Percentiles rank a stretch among this genome's conserved stretches.
Evolutionary conservation across 2,329 filamentous ascomycete species (phyloP).

Genomic region (Calonectria ilicicola): DNA sequence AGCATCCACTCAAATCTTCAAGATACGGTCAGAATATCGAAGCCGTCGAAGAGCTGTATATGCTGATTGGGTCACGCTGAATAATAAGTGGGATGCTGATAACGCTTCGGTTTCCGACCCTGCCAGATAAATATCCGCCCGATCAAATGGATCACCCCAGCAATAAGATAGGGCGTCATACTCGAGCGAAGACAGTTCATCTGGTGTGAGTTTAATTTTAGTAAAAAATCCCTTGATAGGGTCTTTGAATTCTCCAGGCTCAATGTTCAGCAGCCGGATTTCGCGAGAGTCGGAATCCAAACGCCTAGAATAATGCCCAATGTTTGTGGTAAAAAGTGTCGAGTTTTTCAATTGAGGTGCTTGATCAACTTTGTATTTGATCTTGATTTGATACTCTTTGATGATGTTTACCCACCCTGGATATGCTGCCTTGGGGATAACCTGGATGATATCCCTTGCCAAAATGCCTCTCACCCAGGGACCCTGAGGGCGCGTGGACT

Average conservation of each 20-base stretch:
- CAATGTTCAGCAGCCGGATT: constrained; percentile 24
- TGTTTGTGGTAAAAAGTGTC: background rate
- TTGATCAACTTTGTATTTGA: constrained; percentile 22
- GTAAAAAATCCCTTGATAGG: constrained; percentile 19
- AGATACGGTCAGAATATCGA: accelerated
- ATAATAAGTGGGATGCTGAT: background rate
- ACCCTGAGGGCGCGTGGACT: background rate
- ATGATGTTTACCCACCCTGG: constrained; percentile 34
- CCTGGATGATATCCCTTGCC: constrained; percentile 27
- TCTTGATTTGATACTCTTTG: constrained; percentile 23
- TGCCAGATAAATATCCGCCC: constrained; percentile 2
- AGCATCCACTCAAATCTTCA: constrained; percentile 36
- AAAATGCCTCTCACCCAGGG: constrained; percentile 27
- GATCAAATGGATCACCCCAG: constrained; percentile 27
- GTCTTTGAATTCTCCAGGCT: constrained; percentile 23
- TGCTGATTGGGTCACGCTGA: constrained; percentile 25
- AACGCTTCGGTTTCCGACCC: accelerated
- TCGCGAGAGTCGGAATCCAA: constrained; percentile 2
- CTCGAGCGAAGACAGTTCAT: background rate
- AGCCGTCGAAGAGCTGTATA: constrained; percentile 20
- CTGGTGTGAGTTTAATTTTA: background rate
- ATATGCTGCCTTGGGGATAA: constrained; percentile 32
- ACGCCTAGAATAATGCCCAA: background rate
- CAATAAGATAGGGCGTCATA: constrained; percentile 33
- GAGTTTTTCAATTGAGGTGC: background rate